Base-by-base conservation (phyloP, 2,329 filamentous ascomycete genomes). In the Fusarium longipes region DNA sequence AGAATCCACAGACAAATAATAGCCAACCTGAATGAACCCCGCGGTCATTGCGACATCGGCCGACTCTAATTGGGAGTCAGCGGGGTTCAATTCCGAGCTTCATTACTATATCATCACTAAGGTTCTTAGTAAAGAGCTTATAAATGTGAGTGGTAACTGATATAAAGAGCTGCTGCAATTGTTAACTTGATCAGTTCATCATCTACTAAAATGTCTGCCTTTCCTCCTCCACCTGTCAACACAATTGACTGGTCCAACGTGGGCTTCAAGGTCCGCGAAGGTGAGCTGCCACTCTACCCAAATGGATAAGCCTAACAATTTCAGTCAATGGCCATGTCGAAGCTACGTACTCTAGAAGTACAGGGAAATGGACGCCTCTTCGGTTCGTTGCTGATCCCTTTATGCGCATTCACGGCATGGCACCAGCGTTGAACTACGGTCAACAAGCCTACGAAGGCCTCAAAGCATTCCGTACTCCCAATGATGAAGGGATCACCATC, bases 381-480 rank as follows among this genome's bases (percentile, higher is more conserved):
- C 82, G 86, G 67, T 97, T 97, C 81, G 89, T 97, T 63, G 81
- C 87, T 63, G 92, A 95, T 73, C 95, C 95, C 8, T 94, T 86
- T 82, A 87, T 98, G 73, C 89, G 90, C 70, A 89, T 98, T 76
- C 95, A 98, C 80, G 96, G 95, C 79, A 96, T 99, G 92, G 90
- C 94, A 0, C 94, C 96, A 0, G 95, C 89, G 40, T 87, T 98
- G 69, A 99, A 99, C 85, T 99, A 99, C 79, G 93, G 95, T 59
- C 93, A 97, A 77, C 96, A 98, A 82, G 95, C 93, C 74, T 99
- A 97, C 83, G 96, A 99, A 79, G 96, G 96, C n/a, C 89, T 98
- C 77, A 98, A 98, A 81, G 94, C 95, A 55, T 97, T 97, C 86
- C 93, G 95, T 66, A 83, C 85, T 4, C 91, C 93, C 18, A 82